Evolutionary conservation across 1,284 basidiomycete species (phyloP).

Genomic region (Gomphus sp.): DNA sequence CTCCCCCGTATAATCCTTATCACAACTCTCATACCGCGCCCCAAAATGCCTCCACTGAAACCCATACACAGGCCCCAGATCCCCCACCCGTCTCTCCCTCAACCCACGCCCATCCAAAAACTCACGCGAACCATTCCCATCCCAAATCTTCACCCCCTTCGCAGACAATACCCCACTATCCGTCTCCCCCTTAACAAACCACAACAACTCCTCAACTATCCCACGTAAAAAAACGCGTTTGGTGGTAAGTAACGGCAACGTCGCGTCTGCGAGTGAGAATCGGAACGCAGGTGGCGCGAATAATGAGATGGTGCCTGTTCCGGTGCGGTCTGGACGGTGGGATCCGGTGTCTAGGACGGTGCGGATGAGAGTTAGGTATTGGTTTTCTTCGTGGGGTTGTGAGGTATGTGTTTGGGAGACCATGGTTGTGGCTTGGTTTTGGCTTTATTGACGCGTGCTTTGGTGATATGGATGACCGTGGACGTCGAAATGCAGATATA

Average conservation of each 20-base stretch:
- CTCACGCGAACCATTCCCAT: conserved; percentile 86
- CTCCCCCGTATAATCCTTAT: conserved; percentile 76
- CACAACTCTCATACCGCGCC: conserved; percentile 77
- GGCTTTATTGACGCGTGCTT: conserved; percentile 6
- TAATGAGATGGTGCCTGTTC: conserved; percentile 83
- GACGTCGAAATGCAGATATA: neutral
- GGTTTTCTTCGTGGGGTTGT: conserved; percentile 63
- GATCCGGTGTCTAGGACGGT: conserved; percentile 71
- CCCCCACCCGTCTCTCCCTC: conserved; percentile 79
- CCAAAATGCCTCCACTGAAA: conserved; percentile 99
- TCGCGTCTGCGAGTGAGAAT: conserved; percentile 69
- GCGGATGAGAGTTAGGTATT: conserved; percentile 78
- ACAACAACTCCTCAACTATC: conserved; percentile 90
- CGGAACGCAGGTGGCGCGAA: conserved; percentile 86
- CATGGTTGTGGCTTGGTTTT: neutral
- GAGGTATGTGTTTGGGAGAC: conserved; percentile 2
- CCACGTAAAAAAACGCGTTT: conserved; percentile 92
- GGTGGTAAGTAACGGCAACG: conserved; percentile 87
- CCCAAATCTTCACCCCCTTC: conserved; percentile 96
- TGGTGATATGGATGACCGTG: neutral
- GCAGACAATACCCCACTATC: conserved; percentile 71
- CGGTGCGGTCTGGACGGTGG: conserved; percentile 78
- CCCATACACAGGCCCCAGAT: conserved; percentile 94
- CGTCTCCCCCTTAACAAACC: conserved; percentile 88
- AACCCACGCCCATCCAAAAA: conserved; percentile 85